phyloP scores from a whole-genome alignment of 257 asterid genomes.

The Nicotiana tabacum region DNA sequence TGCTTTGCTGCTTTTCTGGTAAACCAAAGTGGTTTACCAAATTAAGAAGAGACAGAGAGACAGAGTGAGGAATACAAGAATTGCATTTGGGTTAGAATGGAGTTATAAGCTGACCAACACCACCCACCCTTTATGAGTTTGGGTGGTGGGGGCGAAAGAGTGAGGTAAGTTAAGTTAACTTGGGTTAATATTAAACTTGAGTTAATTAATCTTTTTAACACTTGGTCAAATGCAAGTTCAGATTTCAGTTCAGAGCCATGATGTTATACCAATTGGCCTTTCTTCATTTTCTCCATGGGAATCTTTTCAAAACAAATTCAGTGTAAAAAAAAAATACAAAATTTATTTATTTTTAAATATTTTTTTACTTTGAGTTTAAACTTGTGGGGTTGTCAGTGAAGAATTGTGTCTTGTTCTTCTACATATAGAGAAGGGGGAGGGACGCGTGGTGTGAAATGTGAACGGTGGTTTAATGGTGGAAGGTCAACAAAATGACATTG shows the following conservation, averaged over 20 bases:
- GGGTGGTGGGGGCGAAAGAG: background rate
- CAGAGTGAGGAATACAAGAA: slow-evolving; percentile 5
- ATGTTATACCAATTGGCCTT: slow-evolving; percentile 49
- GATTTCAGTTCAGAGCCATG: slow-evolving; percentile 24
- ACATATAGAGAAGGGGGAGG: background rate
- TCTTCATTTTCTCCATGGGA: slow-evolving; percentile 15
- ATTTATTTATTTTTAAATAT: background rate
- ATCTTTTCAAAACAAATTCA: slow-evolving; percentile 4
- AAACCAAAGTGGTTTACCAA: slow-evolving; percentile 68
- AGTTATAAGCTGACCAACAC: background rate
- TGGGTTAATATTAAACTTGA: slow-evolving; percentile 23
- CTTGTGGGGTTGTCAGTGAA: slow-evolving; percentile 7
- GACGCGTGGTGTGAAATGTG: slow-evolving; percentile 4
- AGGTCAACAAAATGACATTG: background rate
- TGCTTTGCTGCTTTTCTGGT: slow-evolving; percentile 32
- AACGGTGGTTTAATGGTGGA: background rate
- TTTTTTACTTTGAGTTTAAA: background rate
- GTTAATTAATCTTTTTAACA: slow-evolving; percentile 36
- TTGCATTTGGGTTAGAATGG: background rate
- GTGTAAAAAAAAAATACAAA: background rate
- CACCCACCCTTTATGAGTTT: background rate
- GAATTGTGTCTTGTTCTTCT: slow-evolving; percentile 10
- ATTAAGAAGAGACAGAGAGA: slow-evolving; percentile 21
- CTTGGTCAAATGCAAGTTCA: slow-evolving; percentile 35
- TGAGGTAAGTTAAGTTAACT: background rate